Evolutionary conservation across 441 rosid genomes (phyloP), one percentile per base, ranked within the genome.

Genomic region (Populus hybrid): DNA sequence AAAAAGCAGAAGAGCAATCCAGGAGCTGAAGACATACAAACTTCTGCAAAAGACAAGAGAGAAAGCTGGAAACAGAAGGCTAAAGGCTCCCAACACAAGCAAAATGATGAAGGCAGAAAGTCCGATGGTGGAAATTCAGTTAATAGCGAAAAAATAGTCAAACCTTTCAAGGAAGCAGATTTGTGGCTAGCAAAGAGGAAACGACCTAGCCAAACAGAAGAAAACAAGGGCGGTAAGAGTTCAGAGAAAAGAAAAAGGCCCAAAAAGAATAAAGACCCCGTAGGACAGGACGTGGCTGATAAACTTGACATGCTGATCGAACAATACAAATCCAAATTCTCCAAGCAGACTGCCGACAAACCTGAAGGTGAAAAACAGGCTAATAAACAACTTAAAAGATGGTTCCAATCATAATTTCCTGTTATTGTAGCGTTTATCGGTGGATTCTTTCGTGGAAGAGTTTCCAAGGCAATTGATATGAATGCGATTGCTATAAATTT

Each of bases 261-360:
- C 5, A 89, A 85, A 73, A 87, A 84, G 87, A 87, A 81, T 14
- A 88, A 87, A 75, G 84, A 87, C 30, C 84, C 86, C 12, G 75
- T 79, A 18, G 91, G 89, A 36, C 72, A 79, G 64, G 97, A 91
- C 18, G 88, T 74, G 9, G 85, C 78, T 4, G 97, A 92, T 84
- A 88, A 87, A 77, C 93, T 92, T 2, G 98, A 95, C 82, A 46
- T 82, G 84, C 79, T 92, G 86, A 89, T 92, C 10, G 92, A 92
- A 79, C 88, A 83, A 76, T 92, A 95, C 84, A 88, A 76, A 70
- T 82, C 91, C 10, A 94, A 92, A 84, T 94, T 89, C 83, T 80
- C 94, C 1, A 90, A 82, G 82, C 91, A 61, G 21, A 84, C 78
- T 74, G 85, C 89, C 69, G 83, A 85, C 75, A 88, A 85, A 84